A percentile compares a stretch with the other conserved stretches of the same genome.
These are phyloP conservation scores for Mucor sp. DNA, from an alignment of 371 early-diverging fungal genomes.

Conservation along the genomic window DNA sequence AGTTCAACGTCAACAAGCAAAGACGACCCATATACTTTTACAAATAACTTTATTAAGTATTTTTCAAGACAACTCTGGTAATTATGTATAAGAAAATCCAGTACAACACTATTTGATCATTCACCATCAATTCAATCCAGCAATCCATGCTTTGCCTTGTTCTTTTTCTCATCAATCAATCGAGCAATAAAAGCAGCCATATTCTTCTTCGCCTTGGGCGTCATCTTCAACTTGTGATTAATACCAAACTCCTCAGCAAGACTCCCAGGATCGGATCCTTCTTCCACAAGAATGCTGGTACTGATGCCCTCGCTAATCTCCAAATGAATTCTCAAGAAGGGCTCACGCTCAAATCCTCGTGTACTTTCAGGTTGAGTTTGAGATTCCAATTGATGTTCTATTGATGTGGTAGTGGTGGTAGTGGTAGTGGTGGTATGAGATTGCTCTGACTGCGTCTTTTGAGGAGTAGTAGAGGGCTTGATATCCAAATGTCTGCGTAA, in stretches of 20 bases:
- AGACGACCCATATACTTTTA: too few species aligned
- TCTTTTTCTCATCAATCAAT: not conserved
- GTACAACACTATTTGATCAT: too few species aligned
- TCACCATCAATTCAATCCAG: not conserved
- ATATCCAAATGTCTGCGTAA: not conserved
- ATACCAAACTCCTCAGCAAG: conserved; percentile 32
- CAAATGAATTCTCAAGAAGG: conserved; percentile 29
- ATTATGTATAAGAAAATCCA: too few species aligned
- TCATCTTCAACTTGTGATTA: conserved; percentile 22
- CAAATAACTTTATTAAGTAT: too few species aligned
- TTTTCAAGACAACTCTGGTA: too few species aligned
- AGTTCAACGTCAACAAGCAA: too few species aligned
- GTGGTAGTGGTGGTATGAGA: not conserved
- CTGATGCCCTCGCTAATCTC: conserved; percentile 35
- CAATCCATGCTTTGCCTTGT: not conserved
- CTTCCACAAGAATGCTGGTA: conserved; percentile 26
- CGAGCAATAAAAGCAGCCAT: not conserved
- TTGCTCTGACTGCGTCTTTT: not conserved
- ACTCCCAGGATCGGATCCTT: conserved; percentile 20
- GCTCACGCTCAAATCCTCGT: not conserved
- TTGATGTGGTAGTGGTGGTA: not conserved
- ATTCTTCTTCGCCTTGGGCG: conserved; percentile 13
- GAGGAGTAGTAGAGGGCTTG: not conserved
- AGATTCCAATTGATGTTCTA: not conserved
- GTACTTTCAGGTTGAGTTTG: conserved; percentile 4